Conservation (phyloP, 176 grass and related monocot species). For the Zea mays region Zm-B73-REFERENCE-NAM-5.0 NC_050100.1:156096001-156096500, state of each 20-base stretch:
- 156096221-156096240: too few relatives aligned
- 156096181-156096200: too few relatives aligned
- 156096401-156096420: not conserved
- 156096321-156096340: slow-evolving; percentile 17
- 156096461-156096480: too few relatives aligned
- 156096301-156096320: not conserved
- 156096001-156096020: not conserved
- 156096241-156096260: too few relatives aligned
- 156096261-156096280: too few relatives aligned
- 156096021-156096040: not conserved
- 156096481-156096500: not conserved
- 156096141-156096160: too few relatives aligned
- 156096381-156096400: not conserved
- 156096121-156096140: too few relatives aligned
- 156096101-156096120: too few relatives aligned
- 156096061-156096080: not conserved
- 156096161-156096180: too few relatives aligned
- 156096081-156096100: too few relatives aligned
- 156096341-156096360: not conserved
- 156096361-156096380: not conserved
- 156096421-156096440: not conserved
- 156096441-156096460: not conserved
- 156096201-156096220: too few relatives aligned
- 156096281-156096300: too few relatives aligned
- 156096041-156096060: not conserved